phyloP scores from a whole-genome alignment of 1,139 yeast species.

The Saccharomyces uvarum region DNA sequence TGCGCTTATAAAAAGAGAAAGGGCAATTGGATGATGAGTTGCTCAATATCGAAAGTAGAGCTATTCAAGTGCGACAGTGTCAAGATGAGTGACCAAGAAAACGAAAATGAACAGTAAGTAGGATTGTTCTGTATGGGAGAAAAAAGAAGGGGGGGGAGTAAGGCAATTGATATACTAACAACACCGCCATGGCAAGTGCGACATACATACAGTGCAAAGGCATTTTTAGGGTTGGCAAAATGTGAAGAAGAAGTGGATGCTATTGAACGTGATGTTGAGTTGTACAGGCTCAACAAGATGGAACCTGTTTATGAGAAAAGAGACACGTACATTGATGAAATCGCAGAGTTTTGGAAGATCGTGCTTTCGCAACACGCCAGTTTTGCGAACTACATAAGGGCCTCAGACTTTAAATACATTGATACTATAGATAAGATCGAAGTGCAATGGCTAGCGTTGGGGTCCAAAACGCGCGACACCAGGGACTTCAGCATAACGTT shows the following conservation, averaged over 20 bases:
- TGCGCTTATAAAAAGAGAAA: neutral
- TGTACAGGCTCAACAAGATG: constrained; percentile 42
- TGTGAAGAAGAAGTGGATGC: constrained; percentile 50
- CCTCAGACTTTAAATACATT: constrained; percentile 60
- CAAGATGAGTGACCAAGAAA: neutral
- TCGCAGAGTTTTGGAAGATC: constrained; percentile 71
- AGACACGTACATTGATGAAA: constrained; percentile 38
- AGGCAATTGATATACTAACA: constrained; percentile 4
- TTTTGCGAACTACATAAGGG: constrained; percentile 59
- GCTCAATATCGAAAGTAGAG: neutral
- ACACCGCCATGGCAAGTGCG: neutral
- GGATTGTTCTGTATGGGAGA: neutral
- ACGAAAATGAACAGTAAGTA: neutral
- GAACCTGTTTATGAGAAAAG: constrained; percentile 46
- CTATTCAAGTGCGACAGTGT: neutral
- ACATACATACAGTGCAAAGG: constrained; percentile 13
- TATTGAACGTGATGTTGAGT: constrained; percentile 50
- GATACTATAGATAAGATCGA: constrained; percentile 52
- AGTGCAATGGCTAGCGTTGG: constrained; percentile 38
- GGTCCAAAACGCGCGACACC: constrained; percentile 5
- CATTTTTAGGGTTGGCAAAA: constrained; percentile 40
- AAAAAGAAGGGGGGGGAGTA: neutral
- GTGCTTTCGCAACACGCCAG: constrained; percentile 70
- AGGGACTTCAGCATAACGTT: constrained; percentile 46
- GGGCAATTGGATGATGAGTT: neutral